Evolutionary conservation across 192 early-diverging fungal genomes (phyloP).

Genomic region (Coemansia sp.): DNA sequence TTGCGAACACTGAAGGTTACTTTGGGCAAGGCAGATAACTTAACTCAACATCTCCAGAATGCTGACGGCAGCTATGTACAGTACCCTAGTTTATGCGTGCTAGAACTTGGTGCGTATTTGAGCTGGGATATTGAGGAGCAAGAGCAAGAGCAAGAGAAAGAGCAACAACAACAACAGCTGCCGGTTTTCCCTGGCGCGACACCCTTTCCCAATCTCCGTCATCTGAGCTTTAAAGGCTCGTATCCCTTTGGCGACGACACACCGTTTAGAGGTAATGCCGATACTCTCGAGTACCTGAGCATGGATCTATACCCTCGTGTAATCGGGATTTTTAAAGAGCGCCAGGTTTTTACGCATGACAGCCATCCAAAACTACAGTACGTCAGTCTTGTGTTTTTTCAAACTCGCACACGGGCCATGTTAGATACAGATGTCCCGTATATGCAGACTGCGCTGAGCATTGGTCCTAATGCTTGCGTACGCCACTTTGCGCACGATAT

Average conservation of each 20-base stretch:
- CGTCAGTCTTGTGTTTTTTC: background rate
- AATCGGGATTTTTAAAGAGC: background rate
- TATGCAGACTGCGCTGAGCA: background rate
- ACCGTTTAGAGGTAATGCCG: background rate
- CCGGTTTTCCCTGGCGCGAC: background rate
- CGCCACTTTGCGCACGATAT: background rate
- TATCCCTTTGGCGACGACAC: slow-evolving; percentile 1
- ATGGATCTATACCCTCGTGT: background rate
- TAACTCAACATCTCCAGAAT: no score
- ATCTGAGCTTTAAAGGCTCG: background rate
- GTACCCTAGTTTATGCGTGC: no score
- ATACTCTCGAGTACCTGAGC: background rate
- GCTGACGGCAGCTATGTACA: no score
- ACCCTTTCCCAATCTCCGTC: background rate
- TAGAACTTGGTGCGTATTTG: no score
- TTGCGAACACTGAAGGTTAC: no score
- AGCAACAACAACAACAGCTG: no score
- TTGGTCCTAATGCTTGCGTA: background rate
- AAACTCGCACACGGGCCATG: no score
- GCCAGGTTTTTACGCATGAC: background rate
- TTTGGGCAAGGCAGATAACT: no score
- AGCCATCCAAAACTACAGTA: background rate
- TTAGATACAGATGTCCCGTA: background rate
- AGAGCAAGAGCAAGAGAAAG: no score
- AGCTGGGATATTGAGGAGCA: no score